phyloP scores from a whole-genome alignment of 2,329 filamentous ascomycete genomes.

The Eutypa lata region DNA sequence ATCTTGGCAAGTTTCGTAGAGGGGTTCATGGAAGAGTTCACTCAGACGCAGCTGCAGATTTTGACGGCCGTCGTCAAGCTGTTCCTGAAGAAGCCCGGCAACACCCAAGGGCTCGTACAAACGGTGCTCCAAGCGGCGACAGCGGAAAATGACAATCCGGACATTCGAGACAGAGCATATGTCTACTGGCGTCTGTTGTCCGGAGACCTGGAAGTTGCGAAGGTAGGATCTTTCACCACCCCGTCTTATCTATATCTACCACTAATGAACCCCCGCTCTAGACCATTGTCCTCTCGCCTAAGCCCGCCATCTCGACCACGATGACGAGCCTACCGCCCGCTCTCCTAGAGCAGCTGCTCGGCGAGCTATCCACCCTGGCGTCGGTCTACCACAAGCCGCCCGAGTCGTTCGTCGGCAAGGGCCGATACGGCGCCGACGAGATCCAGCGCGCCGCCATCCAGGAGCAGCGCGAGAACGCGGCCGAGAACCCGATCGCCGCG shows the following conservation, averaged over 20 bases:
- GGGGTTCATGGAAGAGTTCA: constrained; percentile 92
- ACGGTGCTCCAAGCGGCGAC: constrained; percentile 92
- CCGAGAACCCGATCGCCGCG: constrained; percentile 90
- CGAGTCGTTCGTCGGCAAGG: constrained; percentile 96
- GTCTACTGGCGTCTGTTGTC: constrained; percentile 97
- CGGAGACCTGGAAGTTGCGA: constrained; percentile 85
- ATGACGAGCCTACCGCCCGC: constrained; percentile 83
- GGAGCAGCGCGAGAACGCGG: constrained; percentile 88
- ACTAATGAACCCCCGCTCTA: constrained; percentile 31
- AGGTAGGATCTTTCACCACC: constrained; percentile 48
- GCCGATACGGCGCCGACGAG: constrained; percentile 87
- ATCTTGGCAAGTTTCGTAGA: constrained; percentile 91
- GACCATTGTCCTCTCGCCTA: constrained; percentile 89
- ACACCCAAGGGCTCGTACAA: constrained; percentile 85
- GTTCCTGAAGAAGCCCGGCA: constrained; percentile 94
- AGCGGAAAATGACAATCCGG: constrained; percentile 93
- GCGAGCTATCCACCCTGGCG: constrained; percentile 88
- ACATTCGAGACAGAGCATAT: constrained; percentile 94
- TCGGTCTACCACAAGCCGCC: constrained; percentile 99
- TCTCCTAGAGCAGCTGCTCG: constrained; percentile 84
- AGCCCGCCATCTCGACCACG: constrained; percentile 90
- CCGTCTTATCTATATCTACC: background rate
- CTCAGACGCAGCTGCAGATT: constrained; percentile 97
- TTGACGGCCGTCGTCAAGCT: constrained; percentile 95
- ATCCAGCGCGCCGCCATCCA: constrained; percentile 95